Evolutionary conservation across 441 rosid genomes (phyloP).

Genomic region (Erysimum cheiri): DNA sequence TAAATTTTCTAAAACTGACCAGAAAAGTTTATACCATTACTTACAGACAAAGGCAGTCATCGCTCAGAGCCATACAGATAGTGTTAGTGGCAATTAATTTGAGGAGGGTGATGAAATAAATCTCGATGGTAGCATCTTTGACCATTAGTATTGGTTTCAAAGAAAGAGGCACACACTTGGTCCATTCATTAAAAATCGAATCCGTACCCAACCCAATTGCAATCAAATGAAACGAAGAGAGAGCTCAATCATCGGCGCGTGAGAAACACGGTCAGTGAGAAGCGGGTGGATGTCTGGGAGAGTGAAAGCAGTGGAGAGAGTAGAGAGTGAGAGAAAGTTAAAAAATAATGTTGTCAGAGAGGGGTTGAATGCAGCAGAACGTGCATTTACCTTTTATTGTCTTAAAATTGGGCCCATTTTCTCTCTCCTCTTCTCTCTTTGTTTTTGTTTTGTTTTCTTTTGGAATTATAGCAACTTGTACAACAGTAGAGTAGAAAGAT

Average conservation of each 20-base stretch:
- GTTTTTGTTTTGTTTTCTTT: neutral
- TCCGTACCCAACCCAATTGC: neutral
- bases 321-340: constrained; percentile 16
- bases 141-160: neutral
- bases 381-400: constrained; percentile 42
- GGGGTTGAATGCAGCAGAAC: constrained; percentile 41
- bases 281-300: constrained; percentile 18
- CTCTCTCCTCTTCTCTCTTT: neutral
- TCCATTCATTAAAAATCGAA: neutral
- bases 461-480: constrained; percentile 29
- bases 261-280: neutral
- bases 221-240: neutral
- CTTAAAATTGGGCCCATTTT: constrained; percentile 34
- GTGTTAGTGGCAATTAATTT: constrained; percentile 22
- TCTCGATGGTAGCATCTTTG: constrained; percentile 9
- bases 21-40: neutral
- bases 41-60: constrained; percentile 22
- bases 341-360: constrained; percentile 38
- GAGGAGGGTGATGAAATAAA: constrained; percentile 16
- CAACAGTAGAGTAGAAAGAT: constrained; percentile 24
- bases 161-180: neutral
- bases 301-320: constrained; percentile 23
- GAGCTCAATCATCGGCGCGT: constrained; percentile 27
- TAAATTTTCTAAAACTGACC: constrained; percentile 1
- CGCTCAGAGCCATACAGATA: constrained; percentile 12